A percentile compares a stretch with the other conserved stretches of the same genome.
phyloP scores from a whole-genome alignment of 2,329 filamentous ascomycete genomes.

The Diaporthe destruens region DNA sequence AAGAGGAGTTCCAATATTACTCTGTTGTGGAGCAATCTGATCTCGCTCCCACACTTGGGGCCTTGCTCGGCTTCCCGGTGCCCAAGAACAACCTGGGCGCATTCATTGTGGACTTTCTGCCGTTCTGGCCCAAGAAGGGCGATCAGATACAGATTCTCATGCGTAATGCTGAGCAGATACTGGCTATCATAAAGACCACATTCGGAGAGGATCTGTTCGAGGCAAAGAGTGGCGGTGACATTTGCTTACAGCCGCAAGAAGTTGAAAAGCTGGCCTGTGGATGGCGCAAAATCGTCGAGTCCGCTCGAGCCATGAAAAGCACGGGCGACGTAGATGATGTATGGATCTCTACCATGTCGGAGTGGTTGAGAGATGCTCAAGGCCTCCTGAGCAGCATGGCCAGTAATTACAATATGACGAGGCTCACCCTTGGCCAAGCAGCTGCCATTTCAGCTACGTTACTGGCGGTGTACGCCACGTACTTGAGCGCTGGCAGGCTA shows the following conservation, averaged over 20 bases:
- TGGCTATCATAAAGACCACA: slow-evolving; percentile 80
- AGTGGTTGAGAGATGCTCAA: slow-evolving; percentile 81
- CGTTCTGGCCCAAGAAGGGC: slow-evolving; percentile 74
- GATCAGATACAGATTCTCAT: slow-evolving; percentile 78
- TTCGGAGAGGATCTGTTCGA: slow-evolving; percentile 67
- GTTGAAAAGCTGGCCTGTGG: slow-evolving; percentile 75
- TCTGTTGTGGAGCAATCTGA: slow-evolving; percentile 91
- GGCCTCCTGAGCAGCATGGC: slow-evolving; percentile 87
- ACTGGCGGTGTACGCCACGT: slow-evolving; percentile 57
- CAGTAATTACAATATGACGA: slow-evolving; percentile 86
- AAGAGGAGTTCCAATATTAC: slow-evolving; percentile 86
- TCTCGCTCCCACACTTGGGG: slow-evolving; percentile 88
- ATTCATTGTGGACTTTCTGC: slow-evolving; percentile 82
- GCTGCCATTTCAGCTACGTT: slow-evolving; percentile 54
- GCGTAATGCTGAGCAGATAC: slow-evolving; percentile 84
- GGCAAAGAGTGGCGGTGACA: slow-evolving; percentile 42
- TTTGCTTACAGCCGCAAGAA: slow-evolving; percentile 55
- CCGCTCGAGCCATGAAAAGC: slow-evolving; percentile 40
- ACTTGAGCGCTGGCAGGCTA: slow-evolving; percentile 44
- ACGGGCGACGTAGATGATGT: slow-evolving; percentile 50
- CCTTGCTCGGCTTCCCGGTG: slow-evolving; percentile 86
- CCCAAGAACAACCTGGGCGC: slow-evolving; percentile 92
- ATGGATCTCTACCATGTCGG: slow-evolving; percentile 59
- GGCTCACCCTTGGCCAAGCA: slow-evolving; percentile 64
- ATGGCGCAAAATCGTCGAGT: slow-evolving; percentile 65